A percentile compares a stretch with the other conserved stretches of the same genome.
Evolutionary conservation across 306 rosid genomes (phyloP).

Genomic region (Senna siamea): DNA sequence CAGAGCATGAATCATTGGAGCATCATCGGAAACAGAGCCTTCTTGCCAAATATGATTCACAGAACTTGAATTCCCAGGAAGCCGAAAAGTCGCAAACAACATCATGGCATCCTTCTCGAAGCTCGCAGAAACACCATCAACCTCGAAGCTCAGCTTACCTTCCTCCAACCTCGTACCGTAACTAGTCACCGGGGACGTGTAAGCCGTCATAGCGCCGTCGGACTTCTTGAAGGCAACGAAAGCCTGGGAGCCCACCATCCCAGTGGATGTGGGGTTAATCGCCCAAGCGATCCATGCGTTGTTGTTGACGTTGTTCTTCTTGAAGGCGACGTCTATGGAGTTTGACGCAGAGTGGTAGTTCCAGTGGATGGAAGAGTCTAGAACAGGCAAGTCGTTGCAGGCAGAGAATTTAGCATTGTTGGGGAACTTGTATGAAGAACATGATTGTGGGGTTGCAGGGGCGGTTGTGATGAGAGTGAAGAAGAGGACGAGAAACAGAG

Average conservation of each 20-base stretch:
- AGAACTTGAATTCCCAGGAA: conserved; percentile 19
- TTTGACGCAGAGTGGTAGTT: conserved; percentile 36
- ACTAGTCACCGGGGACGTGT: conserved; percentile 34
- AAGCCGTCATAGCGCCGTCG: conserved; percentile 29
- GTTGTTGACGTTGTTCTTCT: neutral
- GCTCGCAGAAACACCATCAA: conserved; percentile 26
- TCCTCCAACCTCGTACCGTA: conserved; percentile 24
- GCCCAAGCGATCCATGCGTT: conserved; percentile 54
- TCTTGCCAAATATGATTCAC: conserved; percentile 49
- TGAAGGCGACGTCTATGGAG: conserved; percentile 42
- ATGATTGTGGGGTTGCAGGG: too few relatives aligned
- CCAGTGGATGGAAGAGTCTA: conserved; percentile 44
- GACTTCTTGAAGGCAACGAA: conserved; percentile 7
- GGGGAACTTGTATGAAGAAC: too few relatives aligned
- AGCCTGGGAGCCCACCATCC: conserved; percentile 56
- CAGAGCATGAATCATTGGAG: neutral
- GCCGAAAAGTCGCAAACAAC: conserved; percentile 35
- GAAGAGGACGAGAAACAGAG: too few relatives aligned
- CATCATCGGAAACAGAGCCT: conserved; percentile 29
- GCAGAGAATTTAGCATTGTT: neutral
- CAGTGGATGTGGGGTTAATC: conserved; percentile 48
- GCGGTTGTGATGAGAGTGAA: too few relatives aligned
- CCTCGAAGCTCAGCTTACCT: conserved; percentile 33
- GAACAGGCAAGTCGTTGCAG: conserved; percentile 33
- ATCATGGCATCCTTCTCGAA: neutral